Conservation (phyloP, 768 basidiomycete species). For the Agaricus sinodeliciosus region DNA sequence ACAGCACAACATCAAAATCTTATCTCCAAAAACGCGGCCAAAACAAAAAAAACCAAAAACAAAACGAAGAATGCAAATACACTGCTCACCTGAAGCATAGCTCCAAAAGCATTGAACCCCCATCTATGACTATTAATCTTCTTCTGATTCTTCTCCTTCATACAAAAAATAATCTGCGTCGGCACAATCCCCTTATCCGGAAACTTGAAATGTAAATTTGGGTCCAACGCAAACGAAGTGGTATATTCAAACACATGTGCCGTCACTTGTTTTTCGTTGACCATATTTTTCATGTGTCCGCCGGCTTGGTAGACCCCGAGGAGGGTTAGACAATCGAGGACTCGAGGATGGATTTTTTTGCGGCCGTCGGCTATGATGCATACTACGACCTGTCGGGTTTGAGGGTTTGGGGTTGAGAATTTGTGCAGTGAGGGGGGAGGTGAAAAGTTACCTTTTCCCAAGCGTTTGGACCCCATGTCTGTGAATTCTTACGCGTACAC, state of each 20-base stretch:
- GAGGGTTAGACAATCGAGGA: slow-evolving; percentile 84
- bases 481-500: slow-evolving; percentile 80
- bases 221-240: slow-evolving; percentile 71
- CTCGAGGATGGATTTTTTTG: slow-evolving; percentile 73
- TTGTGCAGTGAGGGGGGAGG: no score
- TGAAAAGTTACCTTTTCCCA: slow-evolving; percentile 76
- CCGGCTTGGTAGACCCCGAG: slow-evolving; percentile 85
- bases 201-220: slow-evolving; percentile 77
- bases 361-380: slow-evolving; percentile 90
- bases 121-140: slow-evolving; percentile 96
- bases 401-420: no score
- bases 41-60: no score
- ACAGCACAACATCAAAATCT: no score
- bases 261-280: slow-evolving; percentile 54
- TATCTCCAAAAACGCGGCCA: no score
- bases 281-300: slow-evolving; percentile 39
- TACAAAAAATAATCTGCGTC: slow-evolving; percentile 87
- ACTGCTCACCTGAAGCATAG: slow-evolving; percentile 75
- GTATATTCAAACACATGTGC: slow-evolving; percentile 81
- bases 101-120: slow-evolving; percentile 94
- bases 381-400: slow-evolving; percentile 63
- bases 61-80: no score
- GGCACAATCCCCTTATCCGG: slow-evolving; percentile 92
- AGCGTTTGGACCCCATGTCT: slow-evolving; percentile 92
- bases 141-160: slow-evolving; percentile 93